Base-by-base conservation (phyloP, 2,329 filamentous ascomycete species). In the Claviceps sorghi region DNA sequence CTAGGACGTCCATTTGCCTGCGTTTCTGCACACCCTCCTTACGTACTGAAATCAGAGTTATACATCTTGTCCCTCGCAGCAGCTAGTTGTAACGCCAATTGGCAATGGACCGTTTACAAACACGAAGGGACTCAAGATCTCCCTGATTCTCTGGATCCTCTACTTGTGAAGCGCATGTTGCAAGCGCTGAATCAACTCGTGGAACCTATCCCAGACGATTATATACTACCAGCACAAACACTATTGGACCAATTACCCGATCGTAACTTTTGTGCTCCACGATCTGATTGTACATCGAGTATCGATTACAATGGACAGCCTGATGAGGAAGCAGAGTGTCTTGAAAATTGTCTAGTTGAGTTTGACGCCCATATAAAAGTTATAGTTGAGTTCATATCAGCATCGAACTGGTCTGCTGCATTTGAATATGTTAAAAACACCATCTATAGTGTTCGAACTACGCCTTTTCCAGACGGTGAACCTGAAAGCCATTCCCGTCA, bases 71-170 rank as follows among this genome's bases (percentile, higher is more conserved):
- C 77, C 48, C 69, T 85, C 43, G 72, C 81, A 38, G 78, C 80
- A 61, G 80, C 84, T 60, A 85, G 82, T 61, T 84, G 80, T 58
- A 73, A 75, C 49, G 74, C 76, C 51, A 75, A 82, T 61, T 84
- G 80, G 80, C 44, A 67, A 26, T 49, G 36, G 70, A 52, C 41
- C 11, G 60, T 54, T 34, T 57, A 60, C 22, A 53, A 53, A 41
- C 55, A 61, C 21, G 56, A 59, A 21, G 55, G 54, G 26, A 34
- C 47, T 30, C 56, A 55, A 13, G 48, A 50, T 3, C 72, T 70
- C 15, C 64, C 69, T 32, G 32, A n/a, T 32, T 60, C 69, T 1
- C 64, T 83, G 26, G 72, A 74, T 22, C 71, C 76, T 48, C 63
- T 67, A 22, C 66, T 83, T 13, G 75, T 81, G 38, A 69, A 63